Evolutionary conservation across 2,329 filamentous ascomycete species (phyloP), one percentile per base, ranked within the genome.

Genomic region (Fusarium torulosum): DNA sequence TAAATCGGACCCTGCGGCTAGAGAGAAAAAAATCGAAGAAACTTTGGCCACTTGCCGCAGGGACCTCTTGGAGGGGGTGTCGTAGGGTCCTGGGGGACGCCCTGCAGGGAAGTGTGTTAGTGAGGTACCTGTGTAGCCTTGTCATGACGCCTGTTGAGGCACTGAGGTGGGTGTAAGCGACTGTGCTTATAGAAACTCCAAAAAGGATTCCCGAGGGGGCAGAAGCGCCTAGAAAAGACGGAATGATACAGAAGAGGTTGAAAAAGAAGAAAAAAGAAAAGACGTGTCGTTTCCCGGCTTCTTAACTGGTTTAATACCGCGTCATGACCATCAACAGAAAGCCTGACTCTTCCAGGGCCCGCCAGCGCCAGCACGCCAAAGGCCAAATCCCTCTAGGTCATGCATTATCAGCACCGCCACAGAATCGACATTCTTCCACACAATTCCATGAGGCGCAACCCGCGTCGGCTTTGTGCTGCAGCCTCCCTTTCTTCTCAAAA

Each of bases 371-470:
- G 53, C 41, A 41, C 58, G 52, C 51, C 51, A 44, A 44, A 38
- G 31, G 15, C 17, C 51, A 53, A 68, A 47, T 47, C 11, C 46
- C 46, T 31, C 15, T 29, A 74, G 58, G 74, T 75, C 62, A 37
- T 72, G 65, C 74, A 73, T 75, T 75, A 75, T 74, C 70, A 64
- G 75, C 76, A 79, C 77, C 75, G 77, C 78, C 78, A 79, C 78
- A 75, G 63, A 70, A 72, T 80, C 79, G 76, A 80, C 74, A 53
- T 76, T 76, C 78, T 80, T 80, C 79, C 72, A 80, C 77, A 74
- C 72, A 75, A 62, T 80, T 80, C 79, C 78, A 80, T 80, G 79
- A 78, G 78, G 77, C 78, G 78, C 75, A 76, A 62, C 69, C 68
- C 69, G 67, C 67, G 17, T 67, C 71, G 62, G 68, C 74, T 71